phyloP scores from a whole-genome alignment of 2,329 filamentous ascomycete species.

The Lithohypha guttulata region DNA sequence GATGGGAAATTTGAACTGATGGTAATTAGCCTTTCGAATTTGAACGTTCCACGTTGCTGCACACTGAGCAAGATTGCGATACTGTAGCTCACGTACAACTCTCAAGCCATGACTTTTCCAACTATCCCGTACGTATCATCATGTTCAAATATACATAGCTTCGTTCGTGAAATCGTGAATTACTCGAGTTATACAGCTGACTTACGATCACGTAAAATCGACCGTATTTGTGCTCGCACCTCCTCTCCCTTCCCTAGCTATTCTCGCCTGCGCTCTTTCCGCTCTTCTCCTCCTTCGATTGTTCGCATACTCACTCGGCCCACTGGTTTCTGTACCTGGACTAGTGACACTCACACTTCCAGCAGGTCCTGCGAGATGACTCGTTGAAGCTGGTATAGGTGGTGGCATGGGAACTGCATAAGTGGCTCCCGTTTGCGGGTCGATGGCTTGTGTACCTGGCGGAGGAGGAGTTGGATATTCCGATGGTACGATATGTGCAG shows the following conservation, averaged over 20 bases:
- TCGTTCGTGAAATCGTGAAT: too few species aligned
- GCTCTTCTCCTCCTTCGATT: conserved; percentile 44
- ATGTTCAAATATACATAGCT: too few species aligned
- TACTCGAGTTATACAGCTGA: too few species aligned
- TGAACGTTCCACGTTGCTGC: too few species aligned
- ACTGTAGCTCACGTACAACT: too few species aligned
- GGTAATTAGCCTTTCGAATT: too few species aligned
- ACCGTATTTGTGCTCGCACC: conserved; percentile 18
- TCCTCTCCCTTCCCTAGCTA: conserved; percentile 32
- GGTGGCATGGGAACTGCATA: conserved; percentile 18
- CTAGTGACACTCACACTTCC: conserved; percentile 33
- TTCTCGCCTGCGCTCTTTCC: conserved; percentile 38
- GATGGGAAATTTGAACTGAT: too few species aligned
- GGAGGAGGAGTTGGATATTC: conserved; percentile 18
- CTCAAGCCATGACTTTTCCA: too few species aligned
- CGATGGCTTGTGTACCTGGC: conserved; percentile 12
- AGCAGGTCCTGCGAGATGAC: conserved; percentile 31
- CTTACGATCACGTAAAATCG: conserved; percentile 20
- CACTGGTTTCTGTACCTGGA: conserved; percentile 39
- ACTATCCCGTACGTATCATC: too few species aligned
- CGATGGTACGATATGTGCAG: conserved; percentile 13
- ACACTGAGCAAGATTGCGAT: too few species aligned
- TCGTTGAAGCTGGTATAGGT: conserved; percentile 30
- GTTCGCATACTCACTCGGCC: conserved; percentile 39
- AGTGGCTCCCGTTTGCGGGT: conserved; percentile 13